Evolutionary conservation across 2,329 filamentous ascomycete species (phyloP).

Genomic region (Monilinia polystroma): DNA sequence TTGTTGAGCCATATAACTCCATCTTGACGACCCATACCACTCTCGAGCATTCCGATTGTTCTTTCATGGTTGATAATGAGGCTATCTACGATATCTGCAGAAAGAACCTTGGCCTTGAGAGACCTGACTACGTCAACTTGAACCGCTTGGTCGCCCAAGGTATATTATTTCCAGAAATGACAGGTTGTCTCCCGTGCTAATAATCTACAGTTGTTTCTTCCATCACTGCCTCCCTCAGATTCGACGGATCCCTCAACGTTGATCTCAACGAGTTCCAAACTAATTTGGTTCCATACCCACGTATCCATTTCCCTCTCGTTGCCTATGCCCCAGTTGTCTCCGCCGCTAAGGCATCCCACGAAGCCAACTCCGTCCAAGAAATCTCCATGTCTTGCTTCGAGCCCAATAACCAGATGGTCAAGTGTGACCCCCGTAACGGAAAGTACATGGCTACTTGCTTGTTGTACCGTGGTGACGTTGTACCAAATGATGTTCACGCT

Average conservation of each 20-base stretch:
- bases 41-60: constrained; percentile 67
- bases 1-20: constrained; percentile 68
- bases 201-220: constrained; percentile 65
- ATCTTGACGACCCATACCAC: constrained; percentile 57
- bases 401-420: constrained; percentile 66
- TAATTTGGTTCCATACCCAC: constrained; percentile 65
- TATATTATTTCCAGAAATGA: constrained; percentile 48
- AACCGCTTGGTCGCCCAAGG: constrained; percentile 72
- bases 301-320: constrained; percentile 67
- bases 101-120: constrained; percentile 62
- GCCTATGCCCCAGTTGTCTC: constrained; percentile 64
- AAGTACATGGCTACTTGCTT: constrained; percentile 70
- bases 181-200: constrained; percentile 48
- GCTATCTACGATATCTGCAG: constrained; percentile 68
- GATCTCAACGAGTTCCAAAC: constrained; percentile 70
- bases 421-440: constrained; percentile 64
- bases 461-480: constrained; percentile 65
- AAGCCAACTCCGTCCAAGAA: constrained; percentile 39
- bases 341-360: constrained; percentile 59
- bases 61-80: constrained; percentile 68
- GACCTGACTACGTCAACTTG: constrained; percentile 62
- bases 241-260: constrained; percentile 66
- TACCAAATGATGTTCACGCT: constrained; percentile 59
- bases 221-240: constrained; percentile 63
- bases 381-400: constrained; percentile 51